phyloP scores from a whole-genome alignment of 768 basidiomycete genomes.

The Pleurotus tuoliensis region DNA sequence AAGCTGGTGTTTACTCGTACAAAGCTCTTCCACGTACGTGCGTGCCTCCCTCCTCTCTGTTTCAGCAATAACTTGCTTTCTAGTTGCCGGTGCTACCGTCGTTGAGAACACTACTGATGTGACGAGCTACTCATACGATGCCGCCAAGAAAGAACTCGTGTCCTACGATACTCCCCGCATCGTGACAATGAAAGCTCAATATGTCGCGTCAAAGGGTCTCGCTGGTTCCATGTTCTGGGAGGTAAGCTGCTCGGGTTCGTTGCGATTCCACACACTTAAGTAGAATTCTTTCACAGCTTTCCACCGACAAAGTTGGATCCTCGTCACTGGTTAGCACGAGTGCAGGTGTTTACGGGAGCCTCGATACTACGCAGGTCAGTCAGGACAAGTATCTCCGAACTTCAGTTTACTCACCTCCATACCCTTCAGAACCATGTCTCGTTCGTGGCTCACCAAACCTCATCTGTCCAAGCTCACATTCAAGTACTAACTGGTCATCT shows the following conservation, averaged over 20 bases:
- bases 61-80: neutral
- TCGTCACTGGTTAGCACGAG: slow-evolving; percentile 56
- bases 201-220: slow-evolving; percentile 56
- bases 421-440: slow-evolving; percentile 51
- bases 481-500: neutral
- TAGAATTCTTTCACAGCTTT: slow-evolving; percentile 33
- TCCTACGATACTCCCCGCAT: slow-evolving; percentile 76
- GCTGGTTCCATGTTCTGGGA: slow-evolving; percentile 79
- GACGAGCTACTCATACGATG: slow-evolving; percentile 77
- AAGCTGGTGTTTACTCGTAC: slow-evolving; percentile 78
- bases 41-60: neutral
- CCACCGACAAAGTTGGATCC: slow-evolving; percentile 54
- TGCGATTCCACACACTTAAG: neutral
- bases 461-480: neutral
- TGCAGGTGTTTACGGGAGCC: slow-evolving; percentile 40
- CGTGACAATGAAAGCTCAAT: slow-evolving; percentile 61
- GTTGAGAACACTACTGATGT: slow-evolving; percentile 66
- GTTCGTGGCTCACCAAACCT: slow-evolving; percentile 22
- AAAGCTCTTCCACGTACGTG: slow-evolving; percentile 56
- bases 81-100: slow-evolving; percentile 52
- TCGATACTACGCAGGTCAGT: slow-evolving; percentile 48
- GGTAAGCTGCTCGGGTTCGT: slow-evolving; percentile 22
- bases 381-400: neutral
- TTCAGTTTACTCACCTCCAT: neutral
- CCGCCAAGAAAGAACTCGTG: slow-evolving; percentile 61